Evolutionary conservation across 31 red algal genomes (phyloP).

Genomic region (Bonnemaisonia californica): DNA sequence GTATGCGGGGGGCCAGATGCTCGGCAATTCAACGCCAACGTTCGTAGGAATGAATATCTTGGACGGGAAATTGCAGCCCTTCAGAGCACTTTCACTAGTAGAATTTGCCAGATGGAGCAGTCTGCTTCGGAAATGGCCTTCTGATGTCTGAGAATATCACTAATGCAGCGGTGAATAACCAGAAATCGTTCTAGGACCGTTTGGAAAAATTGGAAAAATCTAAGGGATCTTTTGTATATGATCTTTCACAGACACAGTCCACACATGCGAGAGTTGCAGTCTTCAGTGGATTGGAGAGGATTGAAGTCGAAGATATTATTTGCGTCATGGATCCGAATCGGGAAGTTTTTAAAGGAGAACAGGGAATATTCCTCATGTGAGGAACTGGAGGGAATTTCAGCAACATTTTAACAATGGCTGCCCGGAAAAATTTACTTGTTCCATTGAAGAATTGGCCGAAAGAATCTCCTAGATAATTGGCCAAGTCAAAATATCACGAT

Average conservation of each 20-base stretch:
- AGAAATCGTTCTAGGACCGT: no score
- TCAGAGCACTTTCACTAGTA: no score
- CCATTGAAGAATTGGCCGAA: background rate
- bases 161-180: no score
- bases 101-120: constrained; percentile 18
- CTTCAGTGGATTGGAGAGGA: background rate
- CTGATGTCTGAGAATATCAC: no score
- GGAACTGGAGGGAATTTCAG: background rate
- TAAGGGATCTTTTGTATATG: no score
- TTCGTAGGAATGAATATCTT: no score
- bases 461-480: background rate
- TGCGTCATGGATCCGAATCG: background rate
- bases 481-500: constrained; percentile 4
- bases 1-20: background rate
- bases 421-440: background rate
- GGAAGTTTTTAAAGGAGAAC: background rate
- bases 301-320: background rate
- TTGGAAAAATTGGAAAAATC: no score
- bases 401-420: background rate
- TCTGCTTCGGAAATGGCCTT: background rate
- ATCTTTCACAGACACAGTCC: no score
- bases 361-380: constrained; percentile 1
- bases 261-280: background rate
- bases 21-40: no score
- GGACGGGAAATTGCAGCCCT: no score